phyloP scores from a whole-genome alignment of 257 asterid genomes.

The Scutellaria baicalensis region DNA sequence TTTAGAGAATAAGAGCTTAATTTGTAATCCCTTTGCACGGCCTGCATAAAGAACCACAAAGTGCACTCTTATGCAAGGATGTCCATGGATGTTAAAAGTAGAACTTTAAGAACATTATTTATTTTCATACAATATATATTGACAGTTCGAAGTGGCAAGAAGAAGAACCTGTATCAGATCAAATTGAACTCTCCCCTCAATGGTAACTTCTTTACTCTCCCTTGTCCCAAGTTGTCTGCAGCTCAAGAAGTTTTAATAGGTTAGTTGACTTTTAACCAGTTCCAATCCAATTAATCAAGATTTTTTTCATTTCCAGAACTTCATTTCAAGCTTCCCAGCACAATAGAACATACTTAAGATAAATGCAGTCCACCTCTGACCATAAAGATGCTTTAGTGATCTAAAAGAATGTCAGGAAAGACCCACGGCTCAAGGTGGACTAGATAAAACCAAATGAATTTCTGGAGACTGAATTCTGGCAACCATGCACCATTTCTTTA shows the following conservation, averaged over 20 bases:
- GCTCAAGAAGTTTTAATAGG: slow-evolving; percentile 22
- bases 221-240: slow-evolving; percentile 94
- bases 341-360: slow-evolving; percentile 6
- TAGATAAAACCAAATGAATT: background rate
- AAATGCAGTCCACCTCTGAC: background rate
- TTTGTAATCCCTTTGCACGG: slow-evolving; percentile 87
- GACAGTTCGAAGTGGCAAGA: background rate
- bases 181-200: slow-evolving; percentile 97
- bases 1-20: slow-evolving; percentile 91
- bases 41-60: slow-evolving; percentile 42
- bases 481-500: background rate
- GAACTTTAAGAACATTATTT: background rate
- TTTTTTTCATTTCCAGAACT: background rate
- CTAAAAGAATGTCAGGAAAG: slow-evolving; percentile 1
- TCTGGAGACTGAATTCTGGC: background rate
- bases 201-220: slow-evolving; percentile 89
- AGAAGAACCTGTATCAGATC: slow-evolving; percentile 83
- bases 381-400: background rate
- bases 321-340: background rate
- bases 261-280: slow-evolving; percentile 18
- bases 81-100: background rate
- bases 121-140: slow-evolving; percentile 10
- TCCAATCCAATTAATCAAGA: background rate
- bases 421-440: background rate
- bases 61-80: background rate